Percentiles rank a stretch among this genome's conserved stretches.
phyloP scores from a whole-genome alignment of 2,329 filamentous ascomycete species.

The Fusarium aywerte region DNA sequence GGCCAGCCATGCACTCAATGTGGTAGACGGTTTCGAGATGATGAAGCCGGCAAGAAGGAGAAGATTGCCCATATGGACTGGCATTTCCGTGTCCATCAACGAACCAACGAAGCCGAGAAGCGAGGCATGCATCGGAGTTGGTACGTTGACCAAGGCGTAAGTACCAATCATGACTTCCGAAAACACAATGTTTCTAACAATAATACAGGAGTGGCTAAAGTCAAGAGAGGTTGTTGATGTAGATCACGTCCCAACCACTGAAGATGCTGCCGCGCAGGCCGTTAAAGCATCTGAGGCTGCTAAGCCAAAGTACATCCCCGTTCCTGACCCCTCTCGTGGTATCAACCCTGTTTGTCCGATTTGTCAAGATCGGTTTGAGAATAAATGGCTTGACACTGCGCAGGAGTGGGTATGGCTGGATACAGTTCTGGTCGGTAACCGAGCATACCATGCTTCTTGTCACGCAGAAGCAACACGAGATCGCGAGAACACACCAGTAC shows the following conservation, averaged over 20 bases:
- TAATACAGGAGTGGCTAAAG: conserved; percentile 83
- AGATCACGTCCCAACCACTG: conserved; percentile 55
- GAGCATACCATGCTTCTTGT: conserved; percentile 91
- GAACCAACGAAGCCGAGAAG: conserved; percentile 86
- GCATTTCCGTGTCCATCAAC: conserved; percentile 95
- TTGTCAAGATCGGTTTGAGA: conserved; percentile 94
- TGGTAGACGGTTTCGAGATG: conserved; percentile 83
- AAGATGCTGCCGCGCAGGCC: conserved; percentile 49
- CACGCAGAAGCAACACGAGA: conserved; percentile 83
- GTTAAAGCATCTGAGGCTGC: conserved; percentile 54
- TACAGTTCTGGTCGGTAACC: conserved; percentile 78
- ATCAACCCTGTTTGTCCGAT: conserved; percentile 88
- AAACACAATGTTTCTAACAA: conserved; percentile 42
- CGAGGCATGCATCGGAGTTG: conserved; percentile 91
- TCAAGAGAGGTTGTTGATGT: conserved; percentile 83
- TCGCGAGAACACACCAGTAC: conserved; percentile 63
- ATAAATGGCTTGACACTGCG: conserved; percentile 88
- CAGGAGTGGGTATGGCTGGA: conserved; percentile 99
- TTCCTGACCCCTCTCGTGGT: conserved; percentile 80
- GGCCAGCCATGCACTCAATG: conserved; percentile 92
- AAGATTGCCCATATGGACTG: conserved; percentile 96
- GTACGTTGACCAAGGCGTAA: conserved; percentile 89
- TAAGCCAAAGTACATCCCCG: conserved; percentile 78
- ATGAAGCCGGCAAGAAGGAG: conserved; percentile 81
- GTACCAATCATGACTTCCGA: conserved; percentile 42